Evolutionary conservation across 164 flowering plant species (phyloP).

Genomic region (Liriodendron chinense): DNA sequence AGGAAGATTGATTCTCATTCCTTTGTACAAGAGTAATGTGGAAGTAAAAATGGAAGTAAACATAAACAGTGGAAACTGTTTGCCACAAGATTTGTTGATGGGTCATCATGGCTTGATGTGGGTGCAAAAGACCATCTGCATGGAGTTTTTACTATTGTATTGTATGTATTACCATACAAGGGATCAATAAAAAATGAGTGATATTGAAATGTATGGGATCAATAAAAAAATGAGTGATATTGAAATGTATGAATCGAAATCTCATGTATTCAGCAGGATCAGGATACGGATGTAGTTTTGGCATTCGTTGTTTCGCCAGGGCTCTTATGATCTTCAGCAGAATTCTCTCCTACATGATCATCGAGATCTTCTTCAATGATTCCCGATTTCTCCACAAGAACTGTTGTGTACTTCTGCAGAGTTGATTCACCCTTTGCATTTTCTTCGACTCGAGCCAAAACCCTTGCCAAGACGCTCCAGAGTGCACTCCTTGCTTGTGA

Average conservation of each 20-base stretch:
- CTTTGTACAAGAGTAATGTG: no score
- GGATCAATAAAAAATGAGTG: not conserved
- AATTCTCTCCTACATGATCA: slow-evolving; percentile 35
- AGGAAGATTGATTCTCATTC: no score
- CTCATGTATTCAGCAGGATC: not conserved
- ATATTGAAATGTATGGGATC: not conserved
- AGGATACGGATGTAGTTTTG: slow-evolving; percentile 69
- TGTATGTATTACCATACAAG: no score
- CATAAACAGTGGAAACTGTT: not conserved
- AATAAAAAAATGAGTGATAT: not conserved
- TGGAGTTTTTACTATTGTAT: no score
- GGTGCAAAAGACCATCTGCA: not conserved
- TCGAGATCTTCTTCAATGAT: slow-evolving; percentile 75
- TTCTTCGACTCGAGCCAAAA: slow-evolving; percentile 49
- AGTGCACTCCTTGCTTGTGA: slow-evolving; percentile 72
- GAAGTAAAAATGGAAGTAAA: not conserved
- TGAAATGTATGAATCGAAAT: not conserved
- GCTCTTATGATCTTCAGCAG: slow-evolving; percentile 22
- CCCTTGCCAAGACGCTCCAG: slow-evolving; percentile 70
- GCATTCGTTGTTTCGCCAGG: slow-evolving; percentile 24
- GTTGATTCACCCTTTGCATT: slow-evolving; percentile 34
- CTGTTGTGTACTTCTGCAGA: slow-evolving; percentile 38
- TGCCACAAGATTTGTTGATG: not conserved
- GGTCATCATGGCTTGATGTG: not conserved
- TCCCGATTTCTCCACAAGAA: slow-evolving; percentile 55